phyloP scores from a whole-genome alignment of 2,329 filamentous ascomycete species.

The Aspergillus uvarum region DNA sequence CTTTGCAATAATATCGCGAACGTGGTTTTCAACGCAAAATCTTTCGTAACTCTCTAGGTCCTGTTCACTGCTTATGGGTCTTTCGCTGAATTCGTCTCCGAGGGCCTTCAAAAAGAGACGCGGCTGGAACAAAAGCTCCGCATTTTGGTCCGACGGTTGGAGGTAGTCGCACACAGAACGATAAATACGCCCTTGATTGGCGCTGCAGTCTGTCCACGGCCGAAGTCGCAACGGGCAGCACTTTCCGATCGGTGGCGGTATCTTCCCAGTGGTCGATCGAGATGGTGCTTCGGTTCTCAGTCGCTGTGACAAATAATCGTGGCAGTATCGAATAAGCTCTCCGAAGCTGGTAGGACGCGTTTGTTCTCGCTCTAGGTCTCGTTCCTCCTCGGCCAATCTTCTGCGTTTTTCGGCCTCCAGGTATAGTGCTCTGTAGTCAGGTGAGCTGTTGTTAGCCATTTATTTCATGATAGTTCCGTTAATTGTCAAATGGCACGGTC shows the following conservation, averaged over 20 bases:
- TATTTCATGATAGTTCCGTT: no score
- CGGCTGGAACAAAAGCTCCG: not conserved
- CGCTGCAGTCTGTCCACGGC: constrained; percentile 21
- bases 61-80: not conserved
- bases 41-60: not conserved
- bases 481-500: no score
- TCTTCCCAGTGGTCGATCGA: constrained; percentile 24
- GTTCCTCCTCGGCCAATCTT: no score
- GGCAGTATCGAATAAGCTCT: constrained; percentile 21
- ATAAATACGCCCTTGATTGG: constrained; percentile 21
- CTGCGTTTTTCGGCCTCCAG: no score
- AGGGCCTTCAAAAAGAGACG: not conserved
- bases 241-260: constrained; percentile 23
- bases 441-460: no score
- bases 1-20: not conserved
- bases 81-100: not conserved
- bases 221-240: constrained; percentile 21
- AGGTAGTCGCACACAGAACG: constrained; percentile 21
- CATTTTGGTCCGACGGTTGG: not conserved
- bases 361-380: not conserved
- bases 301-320: constrained; percentile 18
- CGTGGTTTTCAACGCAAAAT: not conserved
- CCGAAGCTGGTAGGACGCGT: constrained; percentile 19
- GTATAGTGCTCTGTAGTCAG: no score
- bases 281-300: constrained; percentile 16